Percentiles rank a stretch among this genome's conserved stretches.
phyloP scores from a whole-genome alignment of 768 basidiomycete genomes.

The Kondoa malvinella region DNA sequence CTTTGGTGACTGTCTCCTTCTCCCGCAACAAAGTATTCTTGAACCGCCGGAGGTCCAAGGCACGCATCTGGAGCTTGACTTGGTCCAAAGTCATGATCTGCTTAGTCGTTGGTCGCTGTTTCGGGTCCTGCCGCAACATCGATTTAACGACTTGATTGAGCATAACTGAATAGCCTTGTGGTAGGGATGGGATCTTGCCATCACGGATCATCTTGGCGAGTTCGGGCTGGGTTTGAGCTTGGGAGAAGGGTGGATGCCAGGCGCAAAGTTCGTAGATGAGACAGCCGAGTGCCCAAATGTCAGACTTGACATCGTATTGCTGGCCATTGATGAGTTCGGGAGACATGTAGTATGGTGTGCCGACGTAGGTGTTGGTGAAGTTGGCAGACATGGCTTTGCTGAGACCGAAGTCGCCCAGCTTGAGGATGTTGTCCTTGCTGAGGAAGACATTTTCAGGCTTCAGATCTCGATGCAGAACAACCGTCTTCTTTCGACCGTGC shows the following conservation, averaged over 20 bases:
- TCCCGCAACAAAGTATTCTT: not conserved
- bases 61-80: conserved; percentile 23
- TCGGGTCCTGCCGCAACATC: conserved; percentile 59
- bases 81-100: conserved; percentile 24
- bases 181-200: conserved; percentile 78
- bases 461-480: conserved; percentile 76
- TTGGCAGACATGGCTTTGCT: conserved; percentile 79
- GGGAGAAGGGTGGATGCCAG: conserved; percentile 78
- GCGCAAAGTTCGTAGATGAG: conserved; percentile 93
- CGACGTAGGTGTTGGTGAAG: conserved; percentile 93
- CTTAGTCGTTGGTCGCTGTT: conserved; percentile 22
- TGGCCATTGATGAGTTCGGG: conserved; percentile 96
- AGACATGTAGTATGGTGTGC: conserved; percentile 99
- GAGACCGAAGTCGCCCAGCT: conserved; percentile 91
- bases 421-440: conserved; percentile 64
- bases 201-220: conserved; percentile 62
- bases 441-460: conserved; percentile 99
- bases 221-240: conserved; percentile 75
- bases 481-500: conserved; percentile 20
- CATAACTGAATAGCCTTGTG: conserved; percentile 60
- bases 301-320: conserved; percentile 91
- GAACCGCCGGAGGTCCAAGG: conserved; percentile 16
- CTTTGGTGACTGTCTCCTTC: not conserved
- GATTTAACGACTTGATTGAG: conserved; percentile 60
- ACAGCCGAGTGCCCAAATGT: conserved; percentile 97